Evolutionary conservation across 108 stramenopile genomes (phyloP).

Genomic region (Cyclotella atomus): DNA sequence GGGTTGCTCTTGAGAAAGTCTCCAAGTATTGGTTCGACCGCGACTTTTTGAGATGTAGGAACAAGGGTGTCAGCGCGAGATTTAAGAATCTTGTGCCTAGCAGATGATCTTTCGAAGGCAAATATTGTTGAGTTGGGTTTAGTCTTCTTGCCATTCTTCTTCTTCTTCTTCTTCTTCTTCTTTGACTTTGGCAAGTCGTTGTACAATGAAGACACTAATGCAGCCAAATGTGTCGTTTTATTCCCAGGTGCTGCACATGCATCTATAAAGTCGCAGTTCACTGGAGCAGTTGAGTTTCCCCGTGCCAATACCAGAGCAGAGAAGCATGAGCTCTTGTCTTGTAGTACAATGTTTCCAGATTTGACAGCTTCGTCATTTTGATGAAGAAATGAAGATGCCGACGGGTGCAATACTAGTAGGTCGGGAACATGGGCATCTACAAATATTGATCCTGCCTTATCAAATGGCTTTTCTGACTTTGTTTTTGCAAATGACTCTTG

Average conservation of each 20-base stretch:
- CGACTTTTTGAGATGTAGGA: constrained; percentile 24
- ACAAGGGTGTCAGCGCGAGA: constrained; percentile 65
- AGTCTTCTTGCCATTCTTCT: constrained; percentile 16
- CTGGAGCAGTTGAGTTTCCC: constrained; percentile 40
- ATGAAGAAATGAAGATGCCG: constrained; percentile 45
- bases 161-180: constrained; percentile 25
- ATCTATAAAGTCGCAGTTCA: constrained; percentile 80
- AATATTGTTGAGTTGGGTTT: constrained; percentile 61
- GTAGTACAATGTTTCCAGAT: constrained; percentile 75
- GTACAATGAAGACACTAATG: constrained; percentile 55
- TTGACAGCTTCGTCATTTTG: constrained; percentile 66
- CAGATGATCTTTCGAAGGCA: constrained; percentile 88
- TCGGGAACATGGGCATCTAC: constrained; percentile 80
- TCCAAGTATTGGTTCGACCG: constrained; percentile 56
- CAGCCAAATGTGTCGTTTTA: constrained; percentile 98
- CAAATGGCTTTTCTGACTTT: background rate
- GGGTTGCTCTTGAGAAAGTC: constrained; percentile 90
- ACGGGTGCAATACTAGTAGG: constrained; percentile 81
- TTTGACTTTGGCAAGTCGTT: constrained; percentile 12
- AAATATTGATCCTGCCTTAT: constrained; percentile 44
- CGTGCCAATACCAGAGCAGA: constrained; percentile 89
- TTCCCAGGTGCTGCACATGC: constrained; percentile 99
- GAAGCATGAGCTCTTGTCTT: constrained; percentile 97
- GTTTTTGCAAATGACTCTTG: constrained; percentile 9
- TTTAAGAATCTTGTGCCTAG: constrained; percentile 77